Base-by-base conservation (phyloP, 441 rosid species). In the Rhodomyrtus psidioides region DNA sequence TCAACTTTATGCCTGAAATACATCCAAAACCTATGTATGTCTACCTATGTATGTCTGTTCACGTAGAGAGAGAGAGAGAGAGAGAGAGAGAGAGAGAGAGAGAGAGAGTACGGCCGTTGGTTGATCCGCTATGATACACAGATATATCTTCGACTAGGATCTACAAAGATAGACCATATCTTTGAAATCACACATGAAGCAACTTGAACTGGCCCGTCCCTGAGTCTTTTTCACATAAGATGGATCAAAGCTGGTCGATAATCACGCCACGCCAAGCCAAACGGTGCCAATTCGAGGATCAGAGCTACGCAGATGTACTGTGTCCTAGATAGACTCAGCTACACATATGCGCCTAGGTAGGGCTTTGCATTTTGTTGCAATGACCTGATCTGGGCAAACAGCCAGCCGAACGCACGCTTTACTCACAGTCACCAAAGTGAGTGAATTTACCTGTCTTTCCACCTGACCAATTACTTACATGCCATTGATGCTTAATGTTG, bases 51-150 rank as follows among this genome's bases (percentile, higher is more conserved):
- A 30, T 19, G 17, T 62, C 75, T 17, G 75, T 6, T 17, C 9
- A 55, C n/a, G 5, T 55, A 3, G 10, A 23, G 58, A n/a, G n/a
- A n/a, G n/a, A n/a, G n/a, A n/a, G n/a, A n/a, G n/a, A n/a, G n/a
- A n/a, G n/a, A n/a, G n/a, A n/a, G n/a, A n/a, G n/a, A n/a, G n/a
- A n/a, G n/a, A n/a, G n/a, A n/a, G n/a, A 83, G 17, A 85, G 34
- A 58, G 54, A 84, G 59, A 56, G 27, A n/a, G 39, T 76, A 12
- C 6, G 34, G 85, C 53, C 9, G 88, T 89, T 87, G 88, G 86
- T 75, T 86, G 82, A 87, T 86, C 88, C 88, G 89, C 83, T 85
- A 65, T 87, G 75, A 88, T 44, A 65, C n/a, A 85, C 81, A 87
- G 88, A 87, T 54, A 42, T 65, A 19, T 34, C 34, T 65, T 65